phyloP scores from a whole-genome alignment of 495 filamentous ascomycete genomes.

The Tuber calosporum region DNA sequence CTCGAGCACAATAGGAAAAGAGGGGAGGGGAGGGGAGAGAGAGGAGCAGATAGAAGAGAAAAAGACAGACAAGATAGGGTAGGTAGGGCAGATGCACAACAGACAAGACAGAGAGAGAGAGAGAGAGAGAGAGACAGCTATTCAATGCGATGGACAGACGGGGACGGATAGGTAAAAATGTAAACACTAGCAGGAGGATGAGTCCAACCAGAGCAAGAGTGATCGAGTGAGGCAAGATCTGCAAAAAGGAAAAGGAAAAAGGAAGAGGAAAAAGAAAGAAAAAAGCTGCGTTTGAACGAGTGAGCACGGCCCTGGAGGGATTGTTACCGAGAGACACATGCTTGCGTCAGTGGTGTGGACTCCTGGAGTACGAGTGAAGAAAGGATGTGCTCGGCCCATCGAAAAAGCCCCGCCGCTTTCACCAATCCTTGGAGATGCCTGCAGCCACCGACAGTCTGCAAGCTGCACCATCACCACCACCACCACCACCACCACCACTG shows the following conservation, averaged over 20 bases:
- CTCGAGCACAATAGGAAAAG: neutral
- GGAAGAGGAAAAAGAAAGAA: constrained; percentile 8
- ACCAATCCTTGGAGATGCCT: constrained; percentile 19
- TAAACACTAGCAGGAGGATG: constrained; percentile 2
- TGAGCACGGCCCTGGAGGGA: neutral
- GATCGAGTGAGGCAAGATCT: constrained; percentile 9
- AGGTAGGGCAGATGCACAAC: too few species aligned
- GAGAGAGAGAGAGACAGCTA: too few species aligned
- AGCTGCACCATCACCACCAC: constrained; percentile 24
- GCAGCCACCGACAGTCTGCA: constrained; percentile 24
- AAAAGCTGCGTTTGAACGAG: neutral
- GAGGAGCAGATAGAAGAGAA: neutral
- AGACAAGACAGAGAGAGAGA: too few species aligned
- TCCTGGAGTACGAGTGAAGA: too few species aligned
- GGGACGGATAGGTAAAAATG: constrained; percentile 6
- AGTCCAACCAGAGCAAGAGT: neutral
- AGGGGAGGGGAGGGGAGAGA: neutral
- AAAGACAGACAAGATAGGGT: neutral
- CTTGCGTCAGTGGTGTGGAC: constrained; percentile 34
- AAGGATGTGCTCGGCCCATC: constrained; percentile 28
- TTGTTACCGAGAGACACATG: constrained; percentile 25
- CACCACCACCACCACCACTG: too few species aligned
- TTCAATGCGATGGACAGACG: neutral
- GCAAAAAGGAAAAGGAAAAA: constrained; percentile 8
- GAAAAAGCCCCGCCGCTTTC: constrained; percentile 27